Percentiles rank a stretch among this genome's conserved stretches.
Evolutionary conservation across 208 protist genomes (phyloP).

Genomic region (Porcisia hertigi): DNA sequence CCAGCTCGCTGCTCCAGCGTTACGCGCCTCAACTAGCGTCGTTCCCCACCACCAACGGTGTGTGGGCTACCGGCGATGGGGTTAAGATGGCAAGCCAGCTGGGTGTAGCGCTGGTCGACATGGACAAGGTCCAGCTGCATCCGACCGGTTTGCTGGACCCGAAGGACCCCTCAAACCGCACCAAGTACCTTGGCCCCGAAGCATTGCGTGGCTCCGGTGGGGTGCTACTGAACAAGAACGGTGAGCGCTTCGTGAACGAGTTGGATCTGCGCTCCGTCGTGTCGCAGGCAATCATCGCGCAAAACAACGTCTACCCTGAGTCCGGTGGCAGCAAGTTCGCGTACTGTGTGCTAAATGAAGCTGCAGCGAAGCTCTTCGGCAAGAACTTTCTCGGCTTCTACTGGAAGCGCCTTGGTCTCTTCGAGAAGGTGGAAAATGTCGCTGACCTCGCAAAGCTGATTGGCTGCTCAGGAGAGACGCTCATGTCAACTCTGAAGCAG

Average conservation of each 20-base stretch:
- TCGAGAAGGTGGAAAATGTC: constrained; percentile 53
- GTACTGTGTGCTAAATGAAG: constrained; percentile 88
- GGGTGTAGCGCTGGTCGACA: constrained; percentile 85
- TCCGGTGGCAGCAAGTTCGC: constrained; percentile 67
- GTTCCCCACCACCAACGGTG: constrained; percentile 93
- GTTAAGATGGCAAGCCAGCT: constrained; percentile 72
- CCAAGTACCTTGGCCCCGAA: constrained; percentile 96
- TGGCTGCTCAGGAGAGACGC: constrained; percentile 42
- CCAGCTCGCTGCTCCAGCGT: constrained; percentile 72
- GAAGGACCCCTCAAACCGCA: constrained; percentile 76
- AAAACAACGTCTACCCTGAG: constrained; percentile 64
- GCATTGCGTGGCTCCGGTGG: constrained; percentile 94
- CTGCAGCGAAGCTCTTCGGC: constrained; percentile 74
- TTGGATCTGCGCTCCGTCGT: constrained; percentile 94
- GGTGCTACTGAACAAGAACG: constrained; percentile 91
- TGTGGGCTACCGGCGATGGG: constrained; percentile 80
- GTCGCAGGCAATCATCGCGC: constrained; percentile 86
- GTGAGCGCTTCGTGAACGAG: constrained; percentile 95
- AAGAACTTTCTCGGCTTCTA: constrained; percentile 83
- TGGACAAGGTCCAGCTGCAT: constrained; percentile 96
- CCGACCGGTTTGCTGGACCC: constrained; percentile 96
- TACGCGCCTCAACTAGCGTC: constrained; percentile 70
- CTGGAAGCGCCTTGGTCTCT: constrained; percentile 75
- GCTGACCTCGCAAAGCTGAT: constrained; percentile 70
- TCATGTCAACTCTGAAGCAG: constrained; percentile 50